A percentile compares a stretch with the other conserved stretches of the same genome.
Evolutionary conservation across 2,329 filamentous ascomycete species (phyloP).

Genomic region (Passalora sequoiae): DNA sequence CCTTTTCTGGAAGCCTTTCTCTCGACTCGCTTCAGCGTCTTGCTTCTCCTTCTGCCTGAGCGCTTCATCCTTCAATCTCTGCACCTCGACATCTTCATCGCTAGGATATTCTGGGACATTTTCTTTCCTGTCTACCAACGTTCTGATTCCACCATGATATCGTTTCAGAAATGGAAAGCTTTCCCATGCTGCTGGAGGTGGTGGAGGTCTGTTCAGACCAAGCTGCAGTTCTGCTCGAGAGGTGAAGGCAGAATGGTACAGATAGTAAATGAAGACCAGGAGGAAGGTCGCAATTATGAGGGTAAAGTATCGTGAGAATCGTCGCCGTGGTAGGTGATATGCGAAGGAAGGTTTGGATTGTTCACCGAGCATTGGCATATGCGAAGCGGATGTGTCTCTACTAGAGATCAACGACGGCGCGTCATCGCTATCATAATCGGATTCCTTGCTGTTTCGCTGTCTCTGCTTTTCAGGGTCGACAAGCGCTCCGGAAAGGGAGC

Average conservation of each 20-base stretch:
- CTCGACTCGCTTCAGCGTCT: conserved; percentile 35
- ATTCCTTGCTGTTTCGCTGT: conserved; percentile 31
- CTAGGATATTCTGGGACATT: conserved; percentile 79
- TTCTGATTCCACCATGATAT: conserved; percentile 84
- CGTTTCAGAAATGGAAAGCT: conserved; percentile 77
- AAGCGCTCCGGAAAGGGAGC: conserved; percentile 30
- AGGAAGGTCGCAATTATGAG: conserved; percentile 64
- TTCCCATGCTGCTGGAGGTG: conserved; percentile 74
- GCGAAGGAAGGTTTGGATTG: conserved; percentile 27
- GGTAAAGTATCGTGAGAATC: conserved; percentile 75
- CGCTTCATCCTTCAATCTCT: conserved; percentile 35
- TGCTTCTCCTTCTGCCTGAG: conserved; percentile 34
- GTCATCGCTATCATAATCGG: conserved; percentile 24
- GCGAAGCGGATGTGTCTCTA: conserved; percentile 19
- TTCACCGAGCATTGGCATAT: conserved; percentile 31
- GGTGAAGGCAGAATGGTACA: conserved; percentile 50
- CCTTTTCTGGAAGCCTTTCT: conserved; percentile 31
- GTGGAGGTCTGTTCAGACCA: conserved; percentile 47
- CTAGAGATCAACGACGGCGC: conserved; percentile 32
- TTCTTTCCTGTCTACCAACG: conserved; percentile 58
- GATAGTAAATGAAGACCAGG: conserved; percentile 68
- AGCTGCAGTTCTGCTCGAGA: conserved; percentile 52
- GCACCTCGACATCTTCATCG: conserved; percentile 53
- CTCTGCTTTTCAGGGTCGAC: conserved; percentile 38
- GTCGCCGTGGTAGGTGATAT: conserved; percentile 41